Base-by-base conservation (phyloP, 1,284 basidiomycete species). In the Apiotrichum montevideense region DNA sequence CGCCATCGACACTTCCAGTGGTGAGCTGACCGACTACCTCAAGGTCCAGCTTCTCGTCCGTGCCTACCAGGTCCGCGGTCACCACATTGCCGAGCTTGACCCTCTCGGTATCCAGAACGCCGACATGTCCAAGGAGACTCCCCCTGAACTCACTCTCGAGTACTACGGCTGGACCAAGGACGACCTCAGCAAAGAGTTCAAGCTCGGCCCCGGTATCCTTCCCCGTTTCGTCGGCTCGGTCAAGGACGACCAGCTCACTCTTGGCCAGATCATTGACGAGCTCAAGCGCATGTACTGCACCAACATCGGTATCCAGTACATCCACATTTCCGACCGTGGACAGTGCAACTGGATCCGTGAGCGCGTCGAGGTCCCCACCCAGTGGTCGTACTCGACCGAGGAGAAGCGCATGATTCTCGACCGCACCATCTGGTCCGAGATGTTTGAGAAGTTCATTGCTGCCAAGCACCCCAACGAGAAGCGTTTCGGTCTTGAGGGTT, bases 381-480 rank as follows among this genome's bases (percentile, higher is more conserved):
- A 95, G n/a, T 98, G 92, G 92, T 91, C 92, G 72, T 99, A 98
- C 80, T 88, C 88, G 47, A 84, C 92, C 58, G 96, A 98, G 72
- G 95, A 99, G 81, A 99, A 98, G 80, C 87, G 93, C 57, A 95
- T 96, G 87, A 96, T 99, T 65, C 84, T 98, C 58, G 96, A 98
- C 79, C 90, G 96, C 61, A 86, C 98, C 70, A 97, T 98, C 78
- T 98, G 96, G 96, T 98, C 95, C 34, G 95, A 98, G 75, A 89
- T 90, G 5, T 98, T 98, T 70, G 96, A 99, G 78, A 94, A 95
- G 73, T 99, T 97, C 81, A 94, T 98, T 66, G 87, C 93, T 29
- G 90, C 87, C 81, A 98, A 98, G 78, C 97, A 93, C 79, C 96
- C 96, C 64, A 98, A 97, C 79, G 96, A 98, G 81, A 99, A 99